phyloP scores from a whole-genome alignment of 306 rosid genomes.

The Senna siamea region DNA sequence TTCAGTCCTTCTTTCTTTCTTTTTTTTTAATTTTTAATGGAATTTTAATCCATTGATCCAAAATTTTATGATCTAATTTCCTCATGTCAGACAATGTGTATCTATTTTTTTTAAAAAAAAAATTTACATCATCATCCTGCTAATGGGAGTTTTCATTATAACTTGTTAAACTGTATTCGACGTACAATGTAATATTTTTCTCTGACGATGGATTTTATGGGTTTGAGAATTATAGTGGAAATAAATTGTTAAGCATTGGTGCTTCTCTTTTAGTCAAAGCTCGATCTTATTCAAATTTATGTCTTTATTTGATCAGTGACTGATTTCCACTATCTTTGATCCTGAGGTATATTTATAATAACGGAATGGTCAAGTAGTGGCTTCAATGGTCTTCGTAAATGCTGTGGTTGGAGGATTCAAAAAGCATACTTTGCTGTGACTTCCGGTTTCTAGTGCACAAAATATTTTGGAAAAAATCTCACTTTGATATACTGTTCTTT shows the following conservation, averaged over 20 bases:
- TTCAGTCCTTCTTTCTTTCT: neutral
- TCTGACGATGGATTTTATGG: no score
- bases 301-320: neutral
- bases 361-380: neutral
- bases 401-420: neutral
- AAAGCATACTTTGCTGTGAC: neutral
- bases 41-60: neutral
- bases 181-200: no score
- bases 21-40: neutral
- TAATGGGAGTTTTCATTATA: no score
- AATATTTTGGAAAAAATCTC: neutral
- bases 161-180: no score
- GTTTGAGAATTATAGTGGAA: neutral
- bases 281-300: neutral
- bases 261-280: neutral
- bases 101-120: no score
- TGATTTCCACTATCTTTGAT: neutral
- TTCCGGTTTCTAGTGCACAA: neutral
- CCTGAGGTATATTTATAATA: neutral
- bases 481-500: neutral
- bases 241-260: neutral
- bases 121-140: neutral
- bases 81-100: no score
- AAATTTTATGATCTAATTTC: neutral
- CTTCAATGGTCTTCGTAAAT: neutral